Conservation (phyloP, 148 eudicot genomes). For the Rhododendron vialii region DNA sequence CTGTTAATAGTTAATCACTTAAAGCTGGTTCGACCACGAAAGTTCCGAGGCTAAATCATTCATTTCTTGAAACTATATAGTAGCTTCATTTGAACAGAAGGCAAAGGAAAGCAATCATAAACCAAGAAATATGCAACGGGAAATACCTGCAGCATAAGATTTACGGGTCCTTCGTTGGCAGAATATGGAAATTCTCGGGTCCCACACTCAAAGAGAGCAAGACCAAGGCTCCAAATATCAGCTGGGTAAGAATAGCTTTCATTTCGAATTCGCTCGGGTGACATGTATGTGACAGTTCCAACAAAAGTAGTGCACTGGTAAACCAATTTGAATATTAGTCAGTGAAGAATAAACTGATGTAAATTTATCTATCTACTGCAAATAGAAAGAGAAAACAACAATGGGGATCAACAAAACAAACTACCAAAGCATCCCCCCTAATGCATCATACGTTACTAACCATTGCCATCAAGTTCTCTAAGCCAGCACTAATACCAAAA, state of each 20-base stretch:
- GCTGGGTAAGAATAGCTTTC: slow-evolving; percentile 97
- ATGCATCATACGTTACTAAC: slow-evolving; percentile 30
- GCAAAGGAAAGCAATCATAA: background rate
- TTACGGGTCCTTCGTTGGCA: slow-evolving; percentile 90
- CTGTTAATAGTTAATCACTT: background rate
- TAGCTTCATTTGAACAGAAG: background rate
- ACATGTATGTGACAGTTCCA: slow-evolving; percentile 97
- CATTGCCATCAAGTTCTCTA: slow-evolving; percentile 96
- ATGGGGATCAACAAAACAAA: background rate
- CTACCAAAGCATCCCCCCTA: background rate
- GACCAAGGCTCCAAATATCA: slow-evolving; percentile 99
- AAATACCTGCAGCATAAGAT: slow-evolving; percentile 87
- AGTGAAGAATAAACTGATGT: background rate
- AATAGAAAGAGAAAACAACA: background rate
- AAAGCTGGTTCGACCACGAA: background rate
- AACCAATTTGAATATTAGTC: slow-evolving; percentile 3
- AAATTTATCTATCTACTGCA: background rate
- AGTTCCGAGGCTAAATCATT: background rate
- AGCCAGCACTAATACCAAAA: slow-evolving; percentile 96
- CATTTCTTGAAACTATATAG: background rate
- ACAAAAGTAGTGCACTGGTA: too few relatives aligned
- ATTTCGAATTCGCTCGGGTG: slow-evolving; percentile 91
- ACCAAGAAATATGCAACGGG: background rate
- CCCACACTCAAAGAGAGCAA: slow-evolving; percentile 88
- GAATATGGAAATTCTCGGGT: slow-evolving; percentile 88